Base-by-base conservation (phyloP, 306 rosid species). In the Lithocarpus polystachyus region DNA sequence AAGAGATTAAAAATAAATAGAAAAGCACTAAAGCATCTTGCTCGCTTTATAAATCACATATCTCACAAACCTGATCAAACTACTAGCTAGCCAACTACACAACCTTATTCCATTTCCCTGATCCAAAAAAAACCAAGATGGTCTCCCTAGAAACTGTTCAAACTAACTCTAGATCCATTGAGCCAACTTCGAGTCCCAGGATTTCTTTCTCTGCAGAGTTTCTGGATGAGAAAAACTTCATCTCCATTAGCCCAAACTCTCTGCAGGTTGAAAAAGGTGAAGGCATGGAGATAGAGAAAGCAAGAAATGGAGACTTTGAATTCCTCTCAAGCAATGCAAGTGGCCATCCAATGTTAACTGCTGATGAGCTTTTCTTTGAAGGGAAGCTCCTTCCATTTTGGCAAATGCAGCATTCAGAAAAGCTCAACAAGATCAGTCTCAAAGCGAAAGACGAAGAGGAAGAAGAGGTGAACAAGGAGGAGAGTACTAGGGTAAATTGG, bases 341-440 rank as follows among this genome's bases (percentile, higher is more conserved):
- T 70, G 83, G 85, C 68, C 88, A 89, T 70, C 65, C 79, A 31
- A 92, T 96, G 94, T 60, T 88, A 59, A 68, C 89, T 9, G 99
- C 99, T 35, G 99, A 96, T 85, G 98, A 96, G 88, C 97, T 96
- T 79, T 93, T 96, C 91, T 96, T 89, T 74, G 99, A 96, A 81
- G 99, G 98, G 74, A 96, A 91, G 83, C 92, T 96, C 35, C 93
- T 96, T 43, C 99, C 98, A 81, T 96, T 87, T 77, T 87, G 97
- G 91, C 93, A 92, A 85, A 85, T 81, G 88, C 96, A 96, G 86
- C 93, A 90, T 33, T 88, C 88, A 33, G 99, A 96, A 78, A 90
- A 85, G 80, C 98, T 96, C 53, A 83, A 55, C 89, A 96, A 90
- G 86, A 86, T 96, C 83, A 89, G 65, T 52, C 86, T 91, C 40